phyloP scores from a whole-genome alignment of 352 stramenopile species.

The Pythium inflatum region DNA sequence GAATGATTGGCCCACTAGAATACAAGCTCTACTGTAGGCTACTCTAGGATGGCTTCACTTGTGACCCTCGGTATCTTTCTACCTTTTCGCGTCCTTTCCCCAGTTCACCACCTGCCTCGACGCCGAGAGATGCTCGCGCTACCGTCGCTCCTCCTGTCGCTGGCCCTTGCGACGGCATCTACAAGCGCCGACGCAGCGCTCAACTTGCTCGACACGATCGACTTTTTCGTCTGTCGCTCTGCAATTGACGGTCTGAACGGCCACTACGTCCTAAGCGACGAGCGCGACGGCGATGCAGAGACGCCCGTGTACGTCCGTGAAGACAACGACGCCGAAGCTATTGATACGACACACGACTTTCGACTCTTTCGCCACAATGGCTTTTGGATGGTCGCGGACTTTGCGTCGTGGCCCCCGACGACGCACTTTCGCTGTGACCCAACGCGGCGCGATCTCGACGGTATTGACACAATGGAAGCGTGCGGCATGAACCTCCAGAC shows the following conservation, averaged over 20 bases:
- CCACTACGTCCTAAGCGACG: slow-evolving; percentile 46
- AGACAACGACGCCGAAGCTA: slow-evolving; percentile 35
- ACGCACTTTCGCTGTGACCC: slow-evolving; percentile 71
- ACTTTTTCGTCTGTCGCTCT: slow-evolving; percentile 66
- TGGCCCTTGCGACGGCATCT: not conserved
- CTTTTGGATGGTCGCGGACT: slow-evolving; percentile 72
- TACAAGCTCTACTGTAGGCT: no score
- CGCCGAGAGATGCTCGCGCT: no score
- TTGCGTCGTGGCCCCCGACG: slow-evolving; percentile 54
- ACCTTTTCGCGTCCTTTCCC: no score
- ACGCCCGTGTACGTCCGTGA: slow-evolving; percentile 53
- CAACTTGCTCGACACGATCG: slow-evolving; percentile 12
- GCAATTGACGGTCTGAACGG: slow-evolving; percentile 54
- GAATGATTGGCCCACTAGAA: no score
- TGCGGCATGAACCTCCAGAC: slow-evolving; percentile 42
- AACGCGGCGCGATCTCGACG: slow-evolving; percentile 37
- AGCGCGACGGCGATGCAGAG: slow-evolving; percentile 37
- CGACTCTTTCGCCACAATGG: slow-evolving; percentile 62
- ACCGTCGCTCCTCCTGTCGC: not conserved
- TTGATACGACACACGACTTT: slow-evolving; percentile 38
- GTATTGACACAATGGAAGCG: slow-evolving; percentile 14
- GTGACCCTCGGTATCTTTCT: no score
- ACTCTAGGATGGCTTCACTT: no score
- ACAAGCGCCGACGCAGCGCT: slow-evolving; percentile 14
- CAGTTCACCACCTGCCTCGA: no score